A percentile compares a stretch with the other conserved stretches of the same genome.
phyloP scores from a whole-genome alignment of 2,329 filamentous ascomycete genomes.

The Septoria petroselini region DNA sequence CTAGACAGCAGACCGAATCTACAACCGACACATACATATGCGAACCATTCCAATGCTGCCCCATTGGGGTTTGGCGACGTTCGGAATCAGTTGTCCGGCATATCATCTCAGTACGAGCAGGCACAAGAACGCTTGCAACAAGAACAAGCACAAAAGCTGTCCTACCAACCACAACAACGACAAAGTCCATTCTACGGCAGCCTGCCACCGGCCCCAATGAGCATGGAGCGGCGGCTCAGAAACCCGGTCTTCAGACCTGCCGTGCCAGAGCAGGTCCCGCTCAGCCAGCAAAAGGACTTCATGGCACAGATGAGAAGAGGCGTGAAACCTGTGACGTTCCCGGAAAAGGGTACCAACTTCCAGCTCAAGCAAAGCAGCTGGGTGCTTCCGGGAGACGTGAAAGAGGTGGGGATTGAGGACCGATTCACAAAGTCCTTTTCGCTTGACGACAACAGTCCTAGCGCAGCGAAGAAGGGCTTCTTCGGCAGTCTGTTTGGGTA shows the following conservation, averaged over 20 bases:
- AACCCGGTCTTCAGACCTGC: conserved; percentile 49
- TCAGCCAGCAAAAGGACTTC: conserved; percentile 51
- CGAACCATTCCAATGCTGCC: conserved; percentile 18
- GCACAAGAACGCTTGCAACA: conserved; percentile 20
- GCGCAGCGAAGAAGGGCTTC: conserved; percentile 9
- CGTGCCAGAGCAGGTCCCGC: conserved; percentile 39
- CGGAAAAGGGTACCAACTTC: conserved; percentile 24
- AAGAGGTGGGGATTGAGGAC: conserved; percentile 27
- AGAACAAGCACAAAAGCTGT: conserved; percentile 24
- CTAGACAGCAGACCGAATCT: conserved; percentile 24
- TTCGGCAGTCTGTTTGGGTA: conserved; percentile 9
- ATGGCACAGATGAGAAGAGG: conserved; percentile 44
- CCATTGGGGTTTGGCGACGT: conserved; percentile 20
- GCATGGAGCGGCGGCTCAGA: conserved; percentile 60
- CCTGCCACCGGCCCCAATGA: conserved; percentile 65
- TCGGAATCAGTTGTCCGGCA: conserved; percentile 28
- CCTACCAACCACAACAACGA: conserved; percentile 36
- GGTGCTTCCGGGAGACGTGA: conserved; percentile 23
- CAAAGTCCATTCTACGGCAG: conserved; percentile 65
- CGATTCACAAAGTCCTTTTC: conserved; percentile 23
- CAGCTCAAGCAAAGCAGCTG: conserved; percentile 25
- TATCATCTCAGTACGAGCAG: conserved; percentile 28
- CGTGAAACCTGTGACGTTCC: conserved; percentile 26
- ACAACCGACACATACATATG: conserved; percentile 19
- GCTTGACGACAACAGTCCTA: conserved; percentile 17